phyloP scores from a whole-genome alignment of 1,284 basidiomycete species.

The Amylostereum chailletii region DNA sequence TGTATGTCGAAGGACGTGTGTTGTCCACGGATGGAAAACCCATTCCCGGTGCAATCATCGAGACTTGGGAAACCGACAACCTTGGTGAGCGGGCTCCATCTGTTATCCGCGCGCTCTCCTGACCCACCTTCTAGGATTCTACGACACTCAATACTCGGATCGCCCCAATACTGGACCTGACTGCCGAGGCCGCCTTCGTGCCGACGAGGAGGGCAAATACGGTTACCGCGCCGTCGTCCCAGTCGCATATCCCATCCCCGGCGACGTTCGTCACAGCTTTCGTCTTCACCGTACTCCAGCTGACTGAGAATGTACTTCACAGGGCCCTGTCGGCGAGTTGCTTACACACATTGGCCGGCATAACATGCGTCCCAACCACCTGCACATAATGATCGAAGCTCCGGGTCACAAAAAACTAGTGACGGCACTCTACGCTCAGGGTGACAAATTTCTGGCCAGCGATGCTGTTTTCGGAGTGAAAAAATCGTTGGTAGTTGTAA shows the following conservation, averaged over 20 bases:
- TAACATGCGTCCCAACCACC: conserved; percentile 70
- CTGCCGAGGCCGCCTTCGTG: conserved; percentile 64
- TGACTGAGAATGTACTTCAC: not conserved
- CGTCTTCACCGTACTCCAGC: not conserved
- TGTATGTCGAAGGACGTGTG: conserved; percentile 73
- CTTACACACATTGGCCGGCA: conserved; percentile 57
- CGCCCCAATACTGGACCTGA: conserved; percentile 47
- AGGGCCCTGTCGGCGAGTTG: conserved; percentile 70
- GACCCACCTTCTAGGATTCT: conserved; percentile 29
- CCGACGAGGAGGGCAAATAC: conserved; percentile 59
- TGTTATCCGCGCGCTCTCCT: not conserved
- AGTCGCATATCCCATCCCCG: conserved; percentile 72
- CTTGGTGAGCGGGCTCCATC: conserved; percentile 42
- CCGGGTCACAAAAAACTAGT: conserved; percentile 65
- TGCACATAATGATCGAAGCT: conserved; percentile 68
- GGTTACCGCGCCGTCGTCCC: conserved; percentile 74
- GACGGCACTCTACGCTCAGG: conserved; percentile 71
- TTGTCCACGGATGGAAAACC: conserved; percentile 60
- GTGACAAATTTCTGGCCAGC: conserved; percentile 55
- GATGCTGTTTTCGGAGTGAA: conserved; percentile 80
- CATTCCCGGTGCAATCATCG: conserved; percentile 57
- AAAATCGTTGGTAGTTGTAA: conserved; percentile 45
- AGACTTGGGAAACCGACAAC: conserved; percentile 85
- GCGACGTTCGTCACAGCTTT: conserved; percentile 38
- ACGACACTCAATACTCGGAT: conserved; percentile 57